Evolutionary conservation across 495 filamentous ascomycete genomes (phyloP), one percentile per base, ranked within the genome.

Genomic region (Talaromyces adpressus): DNA sequence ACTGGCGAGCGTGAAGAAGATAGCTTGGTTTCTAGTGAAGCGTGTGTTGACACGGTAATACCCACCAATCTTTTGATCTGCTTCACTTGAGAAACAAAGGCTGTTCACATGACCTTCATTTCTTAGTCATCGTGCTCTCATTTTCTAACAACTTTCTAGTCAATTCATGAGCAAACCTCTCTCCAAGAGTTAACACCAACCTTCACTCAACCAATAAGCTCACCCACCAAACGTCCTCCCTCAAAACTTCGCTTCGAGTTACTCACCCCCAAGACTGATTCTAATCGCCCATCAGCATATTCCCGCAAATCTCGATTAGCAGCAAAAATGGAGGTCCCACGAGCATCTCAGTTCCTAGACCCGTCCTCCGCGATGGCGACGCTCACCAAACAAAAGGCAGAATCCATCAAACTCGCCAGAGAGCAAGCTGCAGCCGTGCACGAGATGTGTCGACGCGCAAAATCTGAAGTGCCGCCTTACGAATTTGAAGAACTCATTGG

Each of bases 401-500:
- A 80, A 60, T 78, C 80, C 9, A 80, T 80, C n/a, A 77, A 72
- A 60, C 68, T 82, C 14, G 81, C 80, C 0, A 73, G 80, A 59
- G 78, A 81, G 65, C 80, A 84, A 70, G 75, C 74, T 39, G 64
- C 64, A 29, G 79, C 80, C 0, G 80, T 82, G 6, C 68, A 75
- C 27, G 80, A 81, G 63, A 81, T 79, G 76, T 77, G 79, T 61
- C 75, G 76, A 34, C 69, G 78, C 53, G 77, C 78, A 18, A 79
- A 80, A 65, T 72, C 75, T 0, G 75, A 80, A 11, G 67, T 74
- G 2, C 82, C 82, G 11, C 83, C 84, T 1, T 98, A 96, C 66
- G 85, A 85, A 12, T 91, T 98, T 47, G 81, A 89, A 41, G 93
- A 98, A 72, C 77, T 98, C 62, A 93, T 97, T 63, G 94, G 94